Percentiles rank a stretch among this genome's conserved stretches.
phyloP scores from a whole-genome alignment of 495 filamentous ascomycete genomes.

The Aspergillus panamensis region DNA sequence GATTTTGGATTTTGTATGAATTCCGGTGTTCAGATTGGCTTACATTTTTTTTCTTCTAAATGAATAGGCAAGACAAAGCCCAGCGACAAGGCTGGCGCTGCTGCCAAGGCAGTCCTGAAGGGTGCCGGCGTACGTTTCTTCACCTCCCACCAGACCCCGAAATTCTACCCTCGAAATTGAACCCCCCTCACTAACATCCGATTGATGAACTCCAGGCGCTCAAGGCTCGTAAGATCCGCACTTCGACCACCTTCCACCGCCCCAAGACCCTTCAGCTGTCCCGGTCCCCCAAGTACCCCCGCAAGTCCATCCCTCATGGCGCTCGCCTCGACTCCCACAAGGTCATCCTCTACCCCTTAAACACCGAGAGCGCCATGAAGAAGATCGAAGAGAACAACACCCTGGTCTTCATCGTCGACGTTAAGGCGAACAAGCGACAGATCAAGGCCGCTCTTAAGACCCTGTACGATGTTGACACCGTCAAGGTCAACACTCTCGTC shows the following conservation, averaged over 20 bases:
- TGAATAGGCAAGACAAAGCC: conserved; percentile 67
- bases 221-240: conserved; percentile 89
- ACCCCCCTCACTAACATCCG: conserved; percentile 20
- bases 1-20: not conserved
- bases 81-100: conserved; percentile 75
- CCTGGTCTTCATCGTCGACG: conserved; percentile 95
- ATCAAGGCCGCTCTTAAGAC: conserved; percentile 98
- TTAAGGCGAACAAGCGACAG: conserved; percentile 99
- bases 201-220: conserved; percentile 55
- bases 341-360: conserved; percentile 79
- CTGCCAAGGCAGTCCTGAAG: conserved; percentile 89
- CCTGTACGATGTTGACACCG: conserved; percentile 94
- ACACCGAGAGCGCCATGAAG: conserved; percentile 99
- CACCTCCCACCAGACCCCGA: not conserved
- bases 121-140: conserved; percentile 62
- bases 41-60: conserved; percentile 11
- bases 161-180: not conserved
- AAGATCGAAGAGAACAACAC: conserved; percentile 99
- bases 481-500: conserved; percentile 99
- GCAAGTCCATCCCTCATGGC: conserved; percentile 85
- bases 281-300: conserved; percentile 92
- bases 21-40: not conserved
- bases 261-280: conserved; percentile 91
- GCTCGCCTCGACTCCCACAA: conserved; percentile 92
- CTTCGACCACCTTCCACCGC: conserved; percentile 93